Conservation (phyloP, 1,284 basidiomycete species). For the Tilletia walkeri region DNA sequence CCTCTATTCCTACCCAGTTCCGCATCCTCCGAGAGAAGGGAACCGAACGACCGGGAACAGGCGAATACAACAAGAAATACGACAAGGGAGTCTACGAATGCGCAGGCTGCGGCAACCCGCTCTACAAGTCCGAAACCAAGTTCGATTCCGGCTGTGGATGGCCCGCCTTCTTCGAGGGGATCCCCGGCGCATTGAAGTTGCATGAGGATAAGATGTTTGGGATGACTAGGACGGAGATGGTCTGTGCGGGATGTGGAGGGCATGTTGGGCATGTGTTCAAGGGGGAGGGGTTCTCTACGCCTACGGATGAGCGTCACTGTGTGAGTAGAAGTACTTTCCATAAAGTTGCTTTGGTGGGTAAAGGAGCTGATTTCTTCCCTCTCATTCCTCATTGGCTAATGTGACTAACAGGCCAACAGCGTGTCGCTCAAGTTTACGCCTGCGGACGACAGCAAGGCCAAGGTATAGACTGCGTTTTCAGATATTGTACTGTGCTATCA, state of each 20-base stretch:
- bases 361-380: neutral
- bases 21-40: conserved; percentile 80
- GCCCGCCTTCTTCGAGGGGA: conserved; percentile 95
- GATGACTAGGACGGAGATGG: conserved; percentile 68
- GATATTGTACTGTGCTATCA: neutral
- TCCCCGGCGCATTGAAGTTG: conserved; percentile 80
- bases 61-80: conserved; percentile 71
- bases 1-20: conserved; percentile 63
- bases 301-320: conserved; percentile 80
- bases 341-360: neutral
- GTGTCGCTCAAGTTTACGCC: conserved; percentile 17
- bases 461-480: neutral
- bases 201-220: conserved; percentile 58
- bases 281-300: conserved; percentile 68
- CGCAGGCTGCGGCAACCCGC: conserved; percentile 56
- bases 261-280: conserved; percentile 91
- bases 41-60: conserved; percentile 75
- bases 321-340: conserved; percentile 7
- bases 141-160: conserved; percentile 92
- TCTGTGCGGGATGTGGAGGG: conserved; percentile 73
- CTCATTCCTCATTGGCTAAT: neutral
- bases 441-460: neutral
- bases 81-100: conserved; percentile 68
- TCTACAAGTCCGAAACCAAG: conserved; percentile 85
- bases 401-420: conserved; percentile 13